These are phyloP conservation scores for Lachnellula cervina DNA, from an alignment of 2,329 filamentous ascomycete species.

Conservation along the genomic window DNA sequence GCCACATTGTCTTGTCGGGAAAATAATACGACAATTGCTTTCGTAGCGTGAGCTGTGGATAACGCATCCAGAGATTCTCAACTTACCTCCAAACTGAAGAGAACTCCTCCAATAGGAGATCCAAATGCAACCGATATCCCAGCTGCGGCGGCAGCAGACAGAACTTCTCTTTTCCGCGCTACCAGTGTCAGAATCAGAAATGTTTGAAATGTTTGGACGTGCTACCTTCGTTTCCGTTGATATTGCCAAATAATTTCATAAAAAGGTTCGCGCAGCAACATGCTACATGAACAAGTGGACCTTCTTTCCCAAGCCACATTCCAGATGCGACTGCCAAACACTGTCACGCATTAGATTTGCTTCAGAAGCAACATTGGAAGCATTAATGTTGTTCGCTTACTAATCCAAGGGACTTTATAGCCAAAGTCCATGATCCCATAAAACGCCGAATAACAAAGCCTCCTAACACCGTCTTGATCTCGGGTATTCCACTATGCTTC, in stretches of 20 bases:
- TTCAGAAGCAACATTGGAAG: not conserved
- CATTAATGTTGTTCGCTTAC: conserved; percentile 43
- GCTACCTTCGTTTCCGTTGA: conserved; percentile 80
- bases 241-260: conserved; percentile 78
- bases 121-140: conserved; percentile 58
- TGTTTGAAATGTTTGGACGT: not conserved
- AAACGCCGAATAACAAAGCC: conserved; percentile 90
- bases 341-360: conserved; percentile 38
- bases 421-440: conserved; percentile 79
- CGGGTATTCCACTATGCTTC: conserved; percentile 91
- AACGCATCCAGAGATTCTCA: not conserved
- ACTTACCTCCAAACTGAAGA: conserved; percentile 84
- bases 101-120: conserved; percentile 77
- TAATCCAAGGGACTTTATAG: conserved; percentile 84
- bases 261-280: conserved; percentile 95
- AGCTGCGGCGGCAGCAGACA: conserved; percentile 79
- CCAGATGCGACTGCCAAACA: conserved; percentile 89
- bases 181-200: conserved; percentile 24
- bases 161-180: conserved; percentile 88
- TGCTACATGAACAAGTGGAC: conserved; percentile 89
- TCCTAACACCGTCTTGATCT: conserved; percentile 94
- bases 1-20: conserved; percentile 99
- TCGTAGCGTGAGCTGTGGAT: conserved; percentile 6
- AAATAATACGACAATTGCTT: conserved; percentile 95
- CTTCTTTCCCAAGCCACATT: conserved; percentile 96